Percentiles rank a stretch among this genome's conserved stretches.
Conservation (phyloP, 2,329 filamentous ascomycete genomes). For the Fusarium circinatum region DNA sequence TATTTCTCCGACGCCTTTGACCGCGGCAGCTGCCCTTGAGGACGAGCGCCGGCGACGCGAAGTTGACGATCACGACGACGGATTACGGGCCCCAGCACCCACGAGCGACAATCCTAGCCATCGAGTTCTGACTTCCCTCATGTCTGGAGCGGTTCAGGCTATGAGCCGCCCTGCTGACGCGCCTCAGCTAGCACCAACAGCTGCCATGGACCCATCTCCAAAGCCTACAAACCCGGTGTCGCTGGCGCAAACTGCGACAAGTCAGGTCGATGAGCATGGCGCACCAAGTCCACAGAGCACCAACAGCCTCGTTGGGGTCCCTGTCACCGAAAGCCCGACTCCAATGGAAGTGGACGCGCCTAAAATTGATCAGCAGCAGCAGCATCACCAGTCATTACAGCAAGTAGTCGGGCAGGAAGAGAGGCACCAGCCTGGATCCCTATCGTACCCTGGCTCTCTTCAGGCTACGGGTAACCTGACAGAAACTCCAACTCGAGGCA, state of each 20-base stretch:
- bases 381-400: constrained; percentile 49
- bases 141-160: constrained; percentile 62
- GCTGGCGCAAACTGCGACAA: constrained; percentile 48
- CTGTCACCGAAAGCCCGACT: constrained; percentile 61
- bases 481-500: constrained; percentile 60
- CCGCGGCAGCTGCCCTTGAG: constrained; percentile 64
- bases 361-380: constrained; percentile 32
- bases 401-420: constrained; percentile 62
- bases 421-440: constrained; percentile 59
- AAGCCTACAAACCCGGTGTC: constrained; percentile 50
- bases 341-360: constrained; percentile 64
- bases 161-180: constrained; percentile 68
- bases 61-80: constrained; percentile 51
- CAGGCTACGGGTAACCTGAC: constrained; percentile 55
- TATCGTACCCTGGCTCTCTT: constrained; percentile 66
- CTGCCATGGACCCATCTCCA: constrained; percentile 55
- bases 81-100: constrained; percentile 53
- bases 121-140: constrained; percentile 62
- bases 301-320: constrained; percentile 54
- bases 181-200: constrained; percentile 56
- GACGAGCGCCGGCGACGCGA: constrained; percentile 63
- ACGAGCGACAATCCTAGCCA: constrained; percentile 66
- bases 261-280: constrained; percentile 50
- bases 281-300: constrained; percentile 59
- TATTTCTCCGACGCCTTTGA: constrained; percentile 59